Base-by-base conservation (phyloP, 1,139 yeast species). In the Zygosaccharomyces sapae region DNA sequence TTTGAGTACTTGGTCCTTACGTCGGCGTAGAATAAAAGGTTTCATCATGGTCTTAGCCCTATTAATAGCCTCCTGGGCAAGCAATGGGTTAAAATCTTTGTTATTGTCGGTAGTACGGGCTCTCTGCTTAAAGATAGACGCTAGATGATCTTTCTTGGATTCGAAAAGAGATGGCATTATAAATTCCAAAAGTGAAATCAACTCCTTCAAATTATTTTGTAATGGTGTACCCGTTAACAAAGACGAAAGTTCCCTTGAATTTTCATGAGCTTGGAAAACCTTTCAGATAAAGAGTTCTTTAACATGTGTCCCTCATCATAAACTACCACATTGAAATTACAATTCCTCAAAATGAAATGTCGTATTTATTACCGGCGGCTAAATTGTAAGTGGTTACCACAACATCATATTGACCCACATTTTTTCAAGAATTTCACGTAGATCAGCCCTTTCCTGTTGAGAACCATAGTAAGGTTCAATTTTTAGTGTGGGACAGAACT, bases 21-120 rank as follows among this genome's bases (percentile, higher is more conserved):
- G 85, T 65, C 99, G 81, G 66, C 99, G 77, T 59, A 92, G 72
- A 7, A 92, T 92, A 70, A 92, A 92, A 4, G 99, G 99, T 2
- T 95, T 86, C 98, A 92, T 92, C 97, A 92, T 92, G 3, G 94
- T 84, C 66, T 87, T 88, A 5, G 99, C 99, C 62, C 89, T 86
- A 38, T 81, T 77, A 51, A 92, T 89, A 1, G 98, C 95, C 67
- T 92, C 95, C 55, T 84, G 83, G 0, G 97, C 88, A 41, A 92
- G 71, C 46, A 92, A 74, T 2, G 96, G 97, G 58, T 86, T 86
- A 58, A 81, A 85, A 41, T 70, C 73, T 41, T 70, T 73, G 37
- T 73, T 72, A 40, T 71, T 66, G 46, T 74, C 76, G 2, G 77
- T 73, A 1, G 95, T 84, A 44, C 81, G 80, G 8, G 88, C 88